phyloP scores from a whole-genome alignment of 352 stramenopile species.

The Phytophthora rubi region DNA sequence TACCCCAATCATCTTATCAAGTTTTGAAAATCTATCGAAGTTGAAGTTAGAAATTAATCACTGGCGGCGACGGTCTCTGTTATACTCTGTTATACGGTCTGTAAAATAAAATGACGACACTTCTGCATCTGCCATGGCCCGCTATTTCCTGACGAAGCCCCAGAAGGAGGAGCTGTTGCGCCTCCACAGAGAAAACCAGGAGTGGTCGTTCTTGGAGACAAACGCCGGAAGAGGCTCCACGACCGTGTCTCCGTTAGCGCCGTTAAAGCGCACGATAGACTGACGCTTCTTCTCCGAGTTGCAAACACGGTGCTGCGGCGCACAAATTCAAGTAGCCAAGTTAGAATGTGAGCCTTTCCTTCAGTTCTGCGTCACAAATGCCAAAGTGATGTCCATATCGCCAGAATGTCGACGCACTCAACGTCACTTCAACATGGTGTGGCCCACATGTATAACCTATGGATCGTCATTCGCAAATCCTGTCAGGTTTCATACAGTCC shows the following conservation, averaged over 20 bases:
- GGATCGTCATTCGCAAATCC: neutral
- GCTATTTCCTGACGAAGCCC: too few relatives aligned
- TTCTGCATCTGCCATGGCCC: too few relatives aligned
- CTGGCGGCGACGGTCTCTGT: too few relatives aligned
- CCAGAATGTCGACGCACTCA: too few relatives aligned
- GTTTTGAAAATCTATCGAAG: too few relatives aligned
- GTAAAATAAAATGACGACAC: too few relatives aligned
- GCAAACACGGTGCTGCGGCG: slow-evolving; percentile 73
- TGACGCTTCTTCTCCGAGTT: slow-evolving; percentile 79
- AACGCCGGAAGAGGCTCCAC: slow-evolving; percentile 71
- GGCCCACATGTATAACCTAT: neutral
- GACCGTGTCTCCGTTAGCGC: slow-evolving; percentile 71
- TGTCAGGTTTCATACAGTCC: slow-evolving; percentile 6
- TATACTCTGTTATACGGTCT: too few relatives aligned
- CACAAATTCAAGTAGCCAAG: slow-evolving; percentile 1
- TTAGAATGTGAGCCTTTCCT: neutral
- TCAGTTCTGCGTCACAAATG: slow-evolving; percentile 7
- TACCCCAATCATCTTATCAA: too few relatives aligned
- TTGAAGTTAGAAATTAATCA: too few relatives aligned
- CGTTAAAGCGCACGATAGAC: slow-evolving; percentile 87
- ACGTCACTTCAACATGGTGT: neutral
- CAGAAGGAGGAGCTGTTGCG: too few relatives aligned
- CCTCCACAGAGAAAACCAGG: too few relatives aligned
- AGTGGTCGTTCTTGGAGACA: slow-evolving; percentile 30
- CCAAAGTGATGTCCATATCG: slow-evolving; percentile 8